Evolutionary conservation across 129 eudicot species (phyloP).

Genomic region (Dittrichia graveolens): DNA sequence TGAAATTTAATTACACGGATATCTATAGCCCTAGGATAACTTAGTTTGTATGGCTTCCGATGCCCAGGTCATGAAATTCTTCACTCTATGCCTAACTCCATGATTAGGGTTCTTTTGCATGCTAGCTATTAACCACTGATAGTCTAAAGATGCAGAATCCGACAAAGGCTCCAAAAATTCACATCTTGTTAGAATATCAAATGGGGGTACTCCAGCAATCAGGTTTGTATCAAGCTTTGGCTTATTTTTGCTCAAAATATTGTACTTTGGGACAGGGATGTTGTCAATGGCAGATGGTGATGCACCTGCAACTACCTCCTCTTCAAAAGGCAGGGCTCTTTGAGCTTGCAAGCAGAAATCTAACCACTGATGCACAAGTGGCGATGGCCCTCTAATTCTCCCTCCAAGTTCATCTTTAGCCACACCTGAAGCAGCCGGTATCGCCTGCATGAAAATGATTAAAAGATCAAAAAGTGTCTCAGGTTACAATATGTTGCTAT

Average conservation of each 20-base stretch:
- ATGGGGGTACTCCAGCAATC: slow-evolving; percentile 68
- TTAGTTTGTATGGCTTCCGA: slow-evolving; percentile 23
- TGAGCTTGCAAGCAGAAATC: slow-evolving; percentile 80
- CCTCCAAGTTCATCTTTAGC: slow-evolving; percentile 65
- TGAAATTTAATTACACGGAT: no score
- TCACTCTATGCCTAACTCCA: slow-evolving; percentile 32
- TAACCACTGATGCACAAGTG: slow-evolving; percentile 86
- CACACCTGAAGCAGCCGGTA: slow-evolving; percentile 63
- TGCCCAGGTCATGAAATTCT: slow-evolving; percentile 22
- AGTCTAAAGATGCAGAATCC: slow-evolving; percentile 64
- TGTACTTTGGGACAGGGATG: slow-evolving; percentile 25
- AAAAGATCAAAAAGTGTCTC: not conserved
- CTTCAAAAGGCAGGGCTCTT: slow-evolving; percentile 70
- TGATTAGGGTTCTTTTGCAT: slow-evolving; percentile 38
- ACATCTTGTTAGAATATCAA: slow-evolving; percentile 64
- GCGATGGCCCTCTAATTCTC: slow-evolving; percentile 86
- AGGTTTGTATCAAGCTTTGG: slow-evolving; percentile 85
- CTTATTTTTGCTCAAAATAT: slow-evolving; percentile 41
- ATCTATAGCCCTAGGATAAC: not conserved
- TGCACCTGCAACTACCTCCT: slow-evolving; percentile 77
- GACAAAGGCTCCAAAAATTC: slow-evolving; percentile 90
- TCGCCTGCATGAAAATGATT: slow-evolving; percentile 49
- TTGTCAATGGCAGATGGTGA: slow-evolving; percentile 63
- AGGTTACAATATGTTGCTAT: not conserved
- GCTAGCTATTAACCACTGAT: slow-evolving; percentile 56